Base-by-base conservation (phyloP, 1,284 basidiomycete species). In the Ceratorhiza oryzae-sativae region DNA sequence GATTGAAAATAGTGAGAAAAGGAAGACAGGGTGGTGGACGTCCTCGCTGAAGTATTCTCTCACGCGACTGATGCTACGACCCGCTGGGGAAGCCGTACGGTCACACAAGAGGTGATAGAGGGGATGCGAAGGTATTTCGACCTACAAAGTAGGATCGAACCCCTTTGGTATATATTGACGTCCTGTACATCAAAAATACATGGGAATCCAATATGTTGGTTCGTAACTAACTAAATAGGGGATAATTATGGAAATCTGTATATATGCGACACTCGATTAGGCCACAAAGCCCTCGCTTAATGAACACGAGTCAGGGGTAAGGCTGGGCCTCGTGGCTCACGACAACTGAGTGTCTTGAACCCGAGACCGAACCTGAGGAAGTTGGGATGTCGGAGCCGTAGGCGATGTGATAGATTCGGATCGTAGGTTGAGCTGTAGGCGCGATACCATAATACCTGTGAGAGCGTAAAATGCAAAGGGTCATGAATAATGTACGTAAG, bases 391-490 rank as follows among this genome's bases (percentile, higher is more conserved):
- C 10, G 23, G 30, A 4, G 15, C 27, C 18, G 5, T 18, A 12
- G 53, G 25, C 20, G 49, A 23, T 23, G 23, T 3, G 49, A 25
- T 20, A 53, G 20, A 13, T 27, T 9, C 9, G 25, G 49, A 27
- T 53, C 63, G 63, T 12, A 68, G 62, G 36, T 68, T 68, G 1
- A 68, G 51, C 41, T 68, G 63, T 0, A 68, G 51, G 1, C 63
- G 49, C 10, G 63, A 68, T 5, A 68, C 51, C 51, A 68, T 55
- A 8, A 68, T 15, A 39, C 48, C 62, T 67, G 45, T n/a, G n/a
- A 23, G 12, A 27, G 49, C 13, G 25, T 13, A 25, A 9, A 9
- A 27, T 10, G 25, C 9, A 25, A 41, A 20, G 9, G 30, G 3
- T 46, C 15, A 12, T 25, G 5, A 32, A 41, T 46, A 13, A 23